Percentiles rank a stretch among this genome's conserved stretches.
These are phyloP conservation scores for Teunomyces cretensis DNA, from an alignment of 805 yeast species.

Conservation along the genomic window DNA sequence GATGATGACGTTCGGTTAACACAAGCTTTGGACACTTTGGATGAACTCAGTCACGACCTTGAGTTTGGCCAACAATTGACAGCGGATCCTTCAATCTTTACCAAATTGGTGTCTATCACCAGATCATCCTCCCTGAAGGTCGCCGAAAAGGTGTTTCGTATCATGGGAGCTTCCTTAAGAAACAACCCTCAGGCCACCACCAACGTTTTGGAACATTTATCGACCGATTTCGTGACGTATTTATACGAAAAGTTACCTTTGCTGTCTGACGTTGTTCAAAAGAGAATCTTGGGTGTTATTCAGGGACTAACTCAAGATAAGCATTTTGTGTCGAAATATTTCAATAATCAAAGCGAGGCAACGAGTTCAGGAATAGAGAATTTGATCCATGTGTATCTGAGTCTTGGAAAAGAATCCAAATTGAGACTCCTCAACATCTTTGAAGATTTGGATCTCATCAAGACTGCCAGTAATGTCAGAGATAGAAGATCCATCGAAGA, in stretches of 20 bases:
- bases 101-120: slow-evolving; percentile 15
- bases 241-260: slow-evolving; percentile 21
- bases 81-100: slow-evolving; percentile 29
- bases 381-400: slow-evolving; percentile 27
- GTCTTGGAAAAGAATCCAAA: slow-evolving; percentile 28
- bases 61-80: slow-evolving; percentile 57
- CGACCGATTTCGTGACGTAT: slow-evolving; percentile 15
- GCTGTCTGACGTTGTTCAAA: slow-evolving; percentile 35
- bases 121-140: slow-evolving; percentile 11
- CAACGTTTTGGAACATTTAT: slow-evolving; percentile 28
- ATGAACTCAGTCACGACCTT: slow-evolving; percentile 66
- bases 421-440: slow-evolving; percentile 46
- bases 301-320: slow-evolving; percentile 43
- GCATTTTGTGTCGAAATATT: slow-evolving; percentile 30
- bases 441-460: slow-evolving; percentile 38
- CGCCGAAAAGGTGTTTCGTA: slow-evolving; percentile 56
- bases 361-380: slow-evolving; percentile 19
- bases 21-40: slow-evolving; percentile 42
- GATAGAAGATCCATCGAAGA: slow-evolving; percentile 19
- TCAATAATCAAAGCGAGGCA: slow-evolving; percentile 15
- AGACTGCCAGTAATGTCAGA: slow-evolving; percentile 5
- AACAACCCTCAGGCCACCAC: slow-evolving; percentile 66
- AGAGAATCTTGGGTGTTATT: slow-evolving; percentile 52
- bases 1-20: slow-evolving; percentile 17
- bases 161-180: slow-evolving; percentile 67